These are phyloP conservation scores for Theileria orientalis DNA, from an alignment of 169 alveolate species.

Conservation along the genomic window DNA sequence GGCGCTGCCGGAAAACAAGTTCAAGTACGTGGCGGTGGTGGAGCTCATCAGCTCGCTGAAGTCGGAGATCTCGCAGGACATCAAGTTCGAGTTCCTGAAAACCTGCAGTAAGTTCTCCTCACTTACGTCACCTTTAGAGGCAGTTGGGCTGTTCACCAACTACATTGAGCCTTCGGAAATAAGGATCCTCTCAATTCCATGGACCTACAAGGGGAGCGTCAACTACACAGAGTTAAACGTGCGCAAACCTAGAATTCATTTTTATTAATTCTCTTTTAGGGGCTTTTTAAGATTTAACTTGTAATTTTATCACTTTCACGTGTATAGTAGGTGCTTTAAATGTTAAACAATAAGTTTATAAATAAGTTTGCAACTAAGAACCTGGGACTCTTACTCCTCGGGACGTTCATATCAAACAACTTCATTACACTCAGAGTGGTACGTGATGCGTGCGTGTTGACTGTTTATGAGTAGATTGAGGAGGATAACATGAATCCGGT, in stretches of 20 bases:
- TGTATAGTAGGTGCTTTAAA: constrained; percentile 12
- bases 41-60: constrained; percentile 48
- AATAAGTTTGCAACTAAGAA: constrained; percentile 10
- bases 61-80: constrained; percentile 53
- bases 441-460: background rate
- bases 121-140: constrained; percentile 9
- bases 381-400: constrained; percentile 21
- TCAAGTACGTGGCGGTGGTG: constrained; percentile 37
- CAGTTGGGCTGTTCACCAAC: constrained; percentile 47
- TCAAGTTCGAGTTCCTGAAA: constrained; percentile 34
- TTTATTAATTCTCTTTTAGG: constrained; percentile 9
- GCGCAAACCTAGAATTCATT: background rate
- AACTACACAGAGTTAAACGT: constrained; percentile 57
- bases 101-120: constrained; percentile 51
- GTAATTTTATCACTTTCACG: background rate
- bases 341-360: background rate
- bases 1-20: background rate
- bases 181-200: constrained; percentile 56
- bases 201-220: constrained; percentile 65
- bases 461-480: constrained; percentile 15
- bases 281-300: background rate
- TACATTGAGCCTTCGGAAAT: constrained; percentile 61
- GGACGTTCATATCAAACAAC: constrained; percentile 42
- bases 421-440: constrained; percentile 58
- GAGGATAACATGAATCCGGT: constrained; percentile 52